Base-by-base conservation (phyloP, 306 rosid species). In the Bauhinia variegata region DNA sequence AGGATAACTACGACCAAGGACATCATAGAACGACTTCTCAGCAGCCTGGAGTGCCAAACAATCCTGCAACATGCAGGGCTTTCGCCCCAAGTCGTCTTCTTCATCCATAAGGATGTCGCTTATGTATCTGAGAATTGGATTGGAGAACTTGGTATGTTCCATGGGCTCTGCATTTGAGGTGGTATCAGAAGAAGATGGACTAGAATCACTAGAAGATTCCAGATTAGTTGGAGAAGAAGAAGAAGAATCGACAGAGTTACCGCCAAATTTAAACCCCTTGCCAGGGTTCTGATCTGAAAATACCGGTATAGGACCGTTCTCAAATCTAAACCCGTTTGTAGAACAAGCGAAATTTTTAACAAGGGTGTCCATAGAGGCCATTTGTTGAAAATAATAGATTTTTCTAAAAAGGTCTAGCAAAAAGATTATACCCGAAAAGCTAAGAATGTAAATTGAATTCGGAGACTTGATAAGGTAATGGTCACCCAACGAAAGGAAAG, bases 1-100 rank as follows among this genome's bases (percentile, higher is more conserved):
- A 52, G 83, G 82, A 51, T 78, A 62, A 3, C 63, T 60, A 59
- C 81, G 75, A 5, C 77, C 85, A 36, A 92, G 83, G 49, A 49
- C 93, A 38, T 92, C 96, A 47, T 82, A 80, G 54, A 92, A 84
- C 2, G 96, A 92, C 43, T 88, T 89, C 68, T 92, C 98, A 34
- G 96, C 86, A 28, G 96, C 84, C 39, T 82, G 96, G 75, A 92
- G 98, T 16, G 80, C 83, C 70, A 89, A 74, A 53, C 91, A 84
- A 23, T 87, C 84, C 63, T 84, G 86, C 78, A 92, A 59, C 96
- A 89, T 89, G 66, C 96, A 89, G 51, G 98, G 96, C 67, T 78
- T 77, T 3, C 38, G 28, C 70, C 78, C 84, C 74, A 89, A 61
- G 52, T 86, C 88, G 28, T 83, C 89, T 60, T 88, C 97, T 54